phyloP scores from a whole-genome alignment of 2,329 filamentous ascomycete species.

The Claviceps monticola region DNA sequence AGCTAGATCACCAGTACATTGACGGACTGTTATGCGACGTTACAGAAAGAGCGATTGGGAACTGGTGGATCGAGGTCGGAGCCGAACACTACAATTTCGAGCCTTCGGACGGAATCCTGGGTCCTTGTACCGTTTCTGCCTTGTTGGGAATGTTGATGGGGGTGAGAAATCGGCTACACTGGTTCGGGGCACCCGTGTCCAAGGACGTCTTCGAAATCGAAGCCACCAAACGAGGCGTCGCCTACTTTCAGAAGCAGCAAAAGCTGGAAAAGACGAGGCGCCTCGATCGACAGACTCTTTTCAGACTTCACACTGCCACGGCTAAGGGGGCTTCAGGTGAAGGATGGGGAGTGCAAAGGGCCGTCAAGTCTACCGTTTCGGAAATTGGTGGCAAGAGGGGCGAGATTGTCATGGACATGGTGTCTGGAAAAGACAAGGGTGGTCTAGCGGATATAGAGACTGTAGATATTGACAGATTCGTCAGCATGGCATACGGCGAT shows the following conservation, averaged over 20 bases:
- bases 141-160: constrained; percentile 81
- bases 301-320: constrained; percentile 67
- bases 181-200: constrained; percentile 65
- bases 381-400: constrained; percentile 89
- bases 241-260: constrained; percentile 78
- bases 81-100: constrained; percentile 86
- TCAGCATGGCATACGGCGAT: constrained; percentile 65
- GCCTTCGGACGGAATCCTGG: constrained; percentile 81
- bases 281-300: constrained; percentile 70
- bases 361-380: constrained; percentile 88
- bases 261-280: constrained; percentile 66
- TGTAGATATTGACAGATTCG: constrained; percentile 72
- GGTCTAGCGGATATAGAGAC: constrained; percentile 90
- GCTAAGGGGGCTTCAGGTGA: constrained; percentile 83
- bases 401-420: constrained; percentile 92
- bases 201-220: constrained; percentile 89
- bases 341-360: constrained; percentile 81
- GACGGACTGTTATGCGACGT: constrained; percentile 89
- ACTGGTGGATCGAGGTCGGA: constrained; percentile 95
- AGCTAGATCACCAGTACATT: constrained; percentile 74
- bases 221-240: constrained; percentile 68
- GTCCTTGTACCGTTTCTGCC: constrained; percentile 80
- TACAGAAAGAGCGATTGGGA: constrained; percentile 75
- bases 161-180: constrained; percentile 76
- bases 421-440: constrained; percentile 71